Conservation (phyloP, 2,329 filamentous ascomycete genomes). For the Pochonia chlamydosporia region DNA sequence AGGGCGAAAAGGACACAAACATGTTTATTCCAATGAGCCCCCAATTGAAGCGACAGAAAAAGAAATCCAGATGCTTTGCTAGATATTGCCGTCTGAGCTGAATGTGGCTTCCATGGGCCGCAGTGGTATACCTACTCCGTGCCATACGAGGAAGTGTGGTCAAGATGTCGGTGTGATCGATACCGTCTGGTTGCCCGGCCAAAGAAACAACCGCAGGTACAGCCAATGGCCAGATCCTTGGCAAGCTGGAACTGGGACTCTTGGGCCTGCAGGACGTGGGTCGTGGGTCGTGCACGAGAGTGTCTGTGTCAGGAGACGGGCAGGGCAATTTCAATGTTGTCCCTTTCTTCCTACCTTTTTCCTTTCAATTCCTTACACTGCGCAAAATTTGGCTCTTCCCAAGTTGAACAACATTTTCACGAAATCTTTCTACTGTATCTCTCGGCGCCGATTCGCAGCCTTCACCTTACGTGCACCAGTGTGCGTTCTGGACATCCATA, state of each 20-base stretch:
- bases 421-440: not conserved
- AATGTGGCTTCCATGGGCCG: no score
- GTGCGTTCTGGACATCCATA: not conserved
- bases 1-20: no score
- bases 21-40: no score
- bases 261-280: not conserved
- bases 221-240: not conserved
- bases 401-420: not conserved
- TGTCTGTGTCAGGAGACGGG: slow-evolving; percentile 1
- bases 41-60: no score
- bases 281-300: no score
- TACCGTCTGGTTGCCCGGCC: not conserved
- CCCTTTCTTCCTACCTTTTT: not conserved
- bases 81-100: no score
- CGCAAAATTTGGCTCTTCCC: not conserved
- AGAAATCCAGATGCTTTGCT: no score
- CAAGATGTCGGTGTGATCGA: no score
- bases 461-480: not conserved
- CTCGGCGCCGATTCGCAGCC: not conserved
- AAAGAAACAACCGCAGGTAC: not conserved
- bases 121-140: no score
- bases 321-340: slow-evolving; percentile 2
- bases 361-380: slow-evolving; percentile 1
- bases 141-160: no score
- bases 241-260: not conserved